phyloP scores from a whole-genome alignment of 495 filamentous ascomycete species.

The Articulospora tetracladia region DNA sequence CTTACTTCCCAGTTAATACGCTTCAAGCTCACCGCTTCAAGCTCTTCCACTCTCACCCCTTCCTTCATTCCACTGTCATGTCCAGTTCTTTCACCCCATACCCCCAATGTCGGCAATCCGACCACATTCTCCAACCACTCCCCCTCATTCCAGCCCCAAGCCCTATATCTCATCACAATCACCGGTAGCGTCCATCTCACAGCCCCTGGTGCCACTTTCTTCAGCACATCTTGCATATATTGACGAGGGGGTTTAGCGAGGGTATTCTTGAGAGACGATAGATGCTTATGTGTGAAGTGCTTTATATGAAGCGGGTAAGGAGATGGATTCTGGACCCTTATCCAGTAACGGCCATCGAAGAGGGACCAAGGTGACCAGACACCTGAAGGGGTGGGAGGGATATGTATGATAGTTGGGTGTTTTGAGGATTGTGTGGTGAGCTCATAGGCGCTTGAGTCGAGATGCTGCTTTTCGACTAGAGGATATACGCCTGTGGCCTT shows the following conservation, averaged over 20 bases:
- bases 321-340: slow-evolving; percentile 47
- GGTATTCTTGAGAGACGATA: background rate
- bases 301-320: background rate
- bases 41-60: background rate
- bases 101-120: slow-evolving; percentile 40
- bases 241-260: background rate
- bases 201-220: slow-evolving; percentile 42
- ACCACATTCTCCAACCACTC: slow-evolving; percentile 30
- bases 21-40: background rate
- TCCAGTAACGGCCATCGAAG: slow-evolving; percentile 85
- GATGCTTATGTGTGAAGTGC: background rate
- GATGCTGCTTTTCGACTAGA: no score
- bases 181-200: slow-evolving; percentile 48
- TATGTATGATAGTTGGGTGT: background rate
- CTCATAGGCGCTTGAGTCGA: no score
- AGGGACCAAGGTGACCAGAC: slow-evolving; percentile 45
- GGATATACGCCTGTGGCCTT: no score
- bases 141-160: background rate
- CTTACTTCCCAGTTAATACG: slow-evolving; percentile 35
- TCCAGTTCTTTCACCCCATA: background rate
- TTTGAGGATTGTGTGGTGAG: background rate
- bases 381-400: background rate
- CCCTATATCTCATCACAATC: slow-evolving; percentile 1
- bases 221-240: slow-evolving; percentile 28
- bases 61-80: background rate